Conservation (phyloP, 1,284 basidiomycete species). For the Rhodotorula sp. region DNA sequence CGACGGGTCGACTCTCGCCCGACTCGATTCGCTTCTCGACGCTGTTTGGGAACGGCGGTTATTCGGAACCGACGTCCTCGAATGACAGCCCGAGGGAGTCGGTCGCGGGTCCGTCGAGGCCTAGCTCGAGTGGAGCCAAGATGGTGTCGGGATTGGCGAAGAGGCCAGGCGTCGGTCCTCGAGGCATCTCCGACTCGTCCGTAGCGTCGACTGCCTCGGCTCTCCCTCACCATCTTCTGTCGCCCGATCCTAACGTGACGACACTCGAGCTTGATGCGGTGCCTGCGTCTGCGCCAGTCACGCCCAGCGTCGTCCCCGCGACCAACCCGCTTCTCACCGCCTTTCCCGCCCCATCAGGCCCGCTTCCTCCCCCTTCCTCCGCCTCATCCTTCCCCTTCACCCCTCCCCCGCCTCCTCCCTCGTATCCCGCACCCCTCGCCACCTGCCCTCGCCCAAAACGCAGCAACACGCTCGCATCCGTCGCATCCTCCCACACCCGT, state of each 20-base stretch:
- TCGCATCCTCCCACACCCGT: constrained; percentile 5
- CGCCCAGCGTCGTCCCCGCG: background rate
- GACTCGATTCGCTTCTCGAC: constrained; percentile 21
- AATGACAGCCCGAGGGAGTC: background rate
- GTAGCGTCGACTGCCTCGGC: background rate
- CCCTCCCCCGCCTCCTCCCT: background rate
- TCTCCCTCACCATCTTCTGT: too few relatives aligned
- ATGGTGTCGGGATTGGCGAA: background rate
- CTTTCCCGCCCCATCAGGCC: background rate
- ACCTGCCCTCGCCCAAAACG: background rate
- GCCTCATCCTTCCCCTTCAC: background rate
- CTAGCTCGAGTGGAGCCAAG: too few relatives aligned
- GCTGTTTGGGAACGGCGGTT: background rate
- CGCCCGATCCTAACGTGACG: too few relatives aligned
- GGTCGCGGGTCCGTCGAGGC: too few relatives aligned
- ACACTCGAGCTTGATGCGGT: too few relatives aligned
- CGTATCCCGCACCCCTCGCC: background rate
- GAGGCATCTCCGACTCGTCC: background rate
- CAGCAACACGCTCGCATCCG: constrained; percentile 7
- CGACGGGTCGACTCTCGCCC: constrained; percentile 6
- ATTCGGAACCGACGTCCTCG: background rate
- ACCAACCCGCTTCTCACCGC: background rate
- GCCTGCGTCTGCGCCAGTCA: background rate
- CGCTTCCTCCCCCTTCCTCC: background rate
- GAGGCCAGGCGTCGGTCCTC: background rate